These are phyloP conservation scores for Leccinum olivaceopallidum DNA, from an alignment of 768 basidiomycete genomes.

Conservation along the genomic window DNA sequence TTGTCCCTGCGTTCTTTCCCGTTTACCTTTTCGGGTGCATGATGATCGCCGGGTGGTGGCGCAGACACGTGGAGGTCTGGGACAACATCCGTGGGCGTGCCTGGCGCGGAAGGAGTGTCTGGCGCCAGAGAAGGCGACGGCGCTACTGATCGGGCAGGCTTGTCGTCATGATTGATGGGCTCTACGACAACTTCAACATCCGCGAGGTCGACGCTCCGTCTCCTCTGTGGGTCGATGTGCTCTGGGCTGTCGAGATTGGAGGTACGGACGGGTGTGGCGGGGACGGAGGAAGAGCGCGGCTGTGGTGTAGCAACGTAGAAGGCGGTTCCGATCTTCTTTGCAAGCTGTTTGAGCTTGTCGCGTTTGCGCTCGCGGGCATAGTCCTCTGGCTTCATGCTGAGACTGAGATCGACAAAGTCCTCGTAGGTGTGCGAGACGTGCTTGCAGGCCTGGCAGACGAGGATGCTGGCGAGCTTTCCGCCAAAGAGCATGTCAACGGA, in stretches of 20 bases:
- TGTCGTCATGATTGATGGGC: slow-evolving; percentile 8
- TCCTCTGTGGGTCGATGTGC: slow-evolving; percentile 27
- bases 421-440: slow-evolving; percentile 82
- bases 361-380: slow-evolving; percentile 73
- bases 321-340: slow-evolving; percentile 51
- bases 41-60: slow-evolving; percentile 30
- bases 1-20: slow-evolving; percentile 40
- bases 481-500: slow-evolving; percentile 92
- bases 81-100: slow-evolving; percentile 15
- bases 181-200: slow-evolving; percentile 34
- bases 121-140: slow-evolving; percentile 1
- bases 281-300: slow-evolving; percentile 61
- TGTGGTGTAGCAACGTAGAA: slow-evolving; percentile 30
- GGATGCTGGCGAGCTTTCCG: slow-evolving; percentile 84
- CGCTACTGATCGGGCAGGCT: slow-evolving; percentile 1
- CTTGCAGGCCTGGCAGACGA: slow-evolving; percentile 94
- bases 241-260: slow-evolving; percentile 33
- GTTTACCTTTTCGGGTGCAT: slow-evolving; percentile 36
- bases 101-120: slow-evolving; percentile 16
- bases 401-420: slow-evolving; percentile 91
- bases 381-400: slow-evolving; percentile 85
- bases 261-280: slow-evolving; percentile 39
- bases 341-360: slow-evolving; percentile 73
- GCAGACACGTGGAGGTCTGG: slow-evolving; percentile 5
- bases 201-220: slow-evolving; percentile 34